These are phyloP conservation scores for Blastocladiella britannica DNA, from an alignment of 192 early-diverging fungal species.

Conservation along the genomic window DNA sequence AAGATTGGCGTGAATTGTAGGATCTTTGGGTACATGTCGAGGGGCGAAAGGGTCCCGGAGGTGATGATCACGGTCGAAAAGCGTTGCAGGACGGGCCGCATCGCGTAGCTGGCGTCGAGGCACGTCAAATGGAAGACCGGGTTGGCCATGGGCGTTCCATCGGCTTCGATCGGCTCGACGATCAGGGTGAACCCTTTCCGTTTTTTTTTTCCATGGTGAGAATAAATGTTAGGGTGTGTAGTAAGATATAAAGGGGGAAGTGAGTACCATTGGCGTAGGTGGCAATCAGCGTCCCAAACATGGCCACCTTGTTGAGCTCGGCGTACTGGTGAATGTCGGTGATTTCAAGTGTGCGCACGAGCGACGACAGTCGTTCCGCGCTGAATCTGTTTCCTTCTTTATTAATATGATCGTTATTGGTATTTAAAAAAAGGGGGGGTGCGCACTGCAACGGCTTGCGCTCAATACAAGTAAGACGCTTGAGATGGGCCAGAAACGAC, in stretches of 20 bases:
- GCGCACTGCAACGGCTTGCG: conserved; percentile 60
- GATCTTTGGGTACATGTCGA: conserved; percentile 94
- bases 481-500: conserved; percentile 80
- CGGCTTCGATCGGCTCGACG: conserved; percentile 92
- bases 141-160: conserved; percentile 76
- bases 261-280: conserved; percentile 72
- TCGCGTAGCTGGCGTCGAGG: conserved; percentile 87
- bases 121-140: conserved; percentile 85
- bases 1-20: conserved; percentile 73
- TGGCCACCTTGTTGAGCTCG: conserved; percentile 63
- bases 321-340: conserved; percentile 74
- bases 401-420: conserved; percentile 2
- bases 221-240: background rate
- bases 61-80: conserved; percentile 95
- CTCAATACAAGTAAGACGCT: conserved; percentile 89
- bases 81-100: conserved; percentile 86
- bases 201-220: too few species aligned
- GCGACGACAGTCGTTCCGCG: conserved; percentile 68
- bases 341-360: conserved; percentile 81
- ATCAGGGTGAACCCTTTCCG: conserved; percentile 85
- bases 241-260: background rate
- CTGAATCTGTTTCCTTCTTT: conserved; percentile 45
- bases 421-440: background rate
- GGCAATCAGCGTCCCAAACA: conserved; percentile 82
- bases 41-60: conserved; percentile 94